phyloP scores from a whole-genome alignment of 2,329 filamentous ascomycete species.

The Elsinoe perseae region DNA sequence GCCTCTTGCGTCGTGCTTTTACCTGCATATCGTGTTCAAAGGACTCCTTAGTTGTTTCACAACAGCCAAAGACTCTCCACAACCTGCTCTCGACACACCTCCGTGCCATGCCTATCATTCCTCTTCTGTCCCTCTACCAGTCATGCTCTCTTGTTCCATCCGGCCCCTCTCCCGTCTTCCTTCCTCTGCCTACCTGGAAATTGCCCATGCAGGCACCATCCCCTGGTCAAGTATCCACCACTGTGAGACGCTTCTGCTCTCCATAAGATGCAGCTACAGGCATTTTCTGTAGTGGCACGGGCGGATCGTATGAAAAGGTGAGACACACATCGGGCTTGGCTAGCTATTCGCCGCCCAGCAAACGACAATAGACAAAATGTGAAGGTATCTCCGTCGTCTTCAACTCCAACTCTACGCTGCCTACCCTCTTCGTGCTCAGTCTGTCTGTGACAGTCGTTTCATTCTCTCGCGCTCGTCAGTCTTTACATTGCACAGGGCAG shows the following conservation, averaged over 20 bases:
- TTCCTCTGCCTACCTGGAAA: not conserved
- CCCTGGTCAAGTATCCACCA: slow-evolving; percentile 8
- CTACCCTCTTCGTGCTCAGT: not conserved
- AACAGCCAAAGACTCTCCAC: not conserved
- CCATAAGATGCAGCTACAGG: slow-evolving; percentile 8
- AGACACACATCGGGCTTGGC: slow-evolving; percentile 5
- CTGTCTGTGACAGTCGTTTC: slow-evolving; percentile 11
- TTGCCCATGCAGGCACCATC: not conserved
- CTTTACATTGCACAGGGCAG: slow-evolving; percentile 5
- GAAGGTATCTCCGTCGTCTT: not conserved
- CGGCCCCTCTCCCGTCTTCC: not conserved
- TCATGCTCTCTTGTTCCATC: slow-evolving; percentile 1
- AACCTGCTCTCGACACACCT: not conserved
- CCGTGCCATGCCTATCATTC: slow-evolving; percentile 5
- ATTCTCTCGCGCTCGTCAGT: slow-evolving; percentile 1
- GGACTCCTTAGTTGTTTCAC: too few relatives aligned
- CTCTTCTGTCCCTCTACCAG: not conserved
- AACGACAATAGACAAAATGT: slow-evolving; percentile 10
- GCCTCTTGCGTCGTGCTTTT: too few relatives aligned
- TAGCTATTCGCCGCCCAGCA: not conserved
- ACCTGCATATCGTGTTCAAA: too few relatives aligned
- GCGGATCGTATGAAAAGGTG: slow-evolving; percentile 6
- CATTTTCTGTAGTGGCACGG: not conserved
- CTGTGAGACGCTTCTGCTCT: slow-evolving; percentile 9
- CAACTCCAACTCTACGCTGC: not conserved